Evolutionary conservation across 1,284 basidiomycete species (phyloP).

Genomic region (Ceratobasidium sp.): DNA sequence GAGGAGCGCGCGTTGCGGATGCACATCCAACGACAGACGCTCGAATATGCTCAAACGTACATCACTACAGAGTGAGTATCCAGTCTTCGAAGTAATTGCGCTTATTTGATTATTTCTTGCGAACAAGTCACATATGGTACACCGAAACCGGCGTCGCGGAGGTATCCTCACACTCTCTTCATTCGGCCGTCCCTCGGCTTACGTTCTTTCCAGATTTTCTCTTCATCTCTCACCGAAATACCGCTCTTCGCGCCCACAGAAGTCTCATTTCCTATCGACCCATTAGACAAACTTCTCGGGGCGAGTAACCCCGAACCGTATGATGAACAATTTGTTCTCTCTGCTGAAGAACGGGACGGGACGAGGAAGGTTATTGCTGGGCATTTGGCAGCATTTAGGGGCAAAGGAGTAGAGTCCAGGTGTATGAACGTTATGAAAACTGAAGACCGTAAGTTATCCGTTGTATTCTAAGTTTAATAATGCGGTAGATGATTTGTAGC

Average conservation of each 20-base stretch:
- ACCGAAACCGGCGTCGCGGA: conserved; percentile 26
- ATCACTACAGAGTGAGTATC: conserved; percentile 32
- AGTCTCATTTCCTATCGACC: conserved; percentile 26
- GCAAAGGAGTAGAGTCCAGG: background rate
- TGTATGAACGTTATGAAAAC: conserved; percentile 8
- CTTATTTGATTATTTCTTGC: background rate
- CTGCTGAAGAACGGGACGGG: background rate
- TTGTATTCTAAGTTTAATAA: background rate
- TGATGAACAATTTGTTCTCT: conserved; percentile 18
- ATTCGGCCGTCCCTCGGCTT: background rate
- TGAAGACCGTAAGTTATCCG: conserved; percentile 12
- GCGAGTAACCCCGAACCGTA: background rate
- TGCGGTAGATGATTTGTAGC: background rate
- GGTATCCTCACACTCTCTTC: no score
- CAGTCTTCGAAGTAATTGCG: no score
- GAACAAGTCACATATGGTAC: conserved; percentile 23
- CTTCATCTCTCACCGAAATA: background rate
- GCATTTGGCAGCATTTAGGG: conserved; percentile 1
- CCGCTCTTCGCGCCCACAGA: conserved; percentile 17
- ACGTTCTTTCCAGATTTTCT: conserved; percentile 7
- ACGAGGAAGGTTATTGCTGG: background rate
- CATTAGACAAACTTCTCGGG: conserved; percentile 22
- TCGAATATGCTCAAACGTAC: conserved; percentile 31
- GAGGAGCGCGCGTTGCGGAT: conserved; percentile 25
- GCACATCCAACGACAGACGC: conserved; percentile 35